These are phyloP conservation scores for Choanephora cucurbitarum DNA, from an alignment of 371 early-diverging fungal species.

Conservation along the genomic window DNA sequence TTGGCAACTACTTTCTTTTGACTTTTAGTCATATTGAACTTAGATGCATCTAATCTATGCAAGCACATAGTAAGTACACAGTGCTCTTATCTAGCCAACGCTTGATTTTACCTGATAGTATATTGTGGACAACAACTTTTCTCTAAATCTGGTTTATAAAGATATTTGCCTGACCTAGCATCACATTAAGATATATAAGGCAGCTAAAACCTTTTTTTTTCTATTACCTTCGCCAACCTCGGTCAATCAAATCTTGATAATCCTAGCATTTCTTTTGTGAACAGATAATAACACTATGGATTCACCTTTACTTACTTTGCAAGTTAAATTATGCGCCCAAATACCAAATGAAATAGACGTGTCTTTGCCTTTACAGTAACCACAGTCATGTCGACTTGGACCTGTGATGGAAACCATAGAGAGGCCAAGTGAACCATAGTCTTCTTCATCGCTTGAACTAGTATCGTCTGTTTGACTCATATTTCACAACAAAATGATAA, in stretches of 20 bases:
- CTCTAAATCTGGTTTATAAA: conserved; percentile 65
- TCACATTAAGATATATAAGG: too few relatives aligned
- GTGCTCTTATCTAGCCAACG: too few relatives aligned
- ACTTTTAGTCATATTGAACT: conserved; percentile 60
- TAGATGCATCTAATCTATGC: conserved; percentile 51
- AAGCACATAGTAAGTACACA: too few relatives aligned
- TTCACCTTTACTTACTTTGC: conserved; percentile 30
- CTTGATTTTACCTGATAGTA: conserved; percentile 67
- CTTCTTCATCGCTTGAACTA: not conserved
- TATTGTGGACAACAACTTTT: conserved; percentile 73
- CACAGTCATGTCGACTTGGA: conserved; percentile 45
- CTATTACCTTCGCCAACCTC: conserved; percentile 74
- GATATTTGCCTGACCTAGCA: conserved; percentile 60
- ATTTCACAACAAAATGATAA: too few relatives aligned
- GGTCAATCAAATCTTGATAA: conserved; percentile 67
- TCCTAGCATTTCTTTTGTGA: conserved; percentile 56
- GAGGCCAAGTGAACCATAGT: conserved; percentile 1
- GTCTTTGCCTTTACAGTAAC: conserved; percentile 55
- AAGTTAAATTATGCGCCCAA: conserved; percentile 53
- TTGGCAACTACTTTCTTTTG: conserved; percentile 71
- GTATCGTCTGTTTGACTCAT: too few relatives aligned
- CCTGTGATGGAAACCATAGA: conserved; percentile 33
- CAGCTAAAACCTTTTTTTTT: too few relatives aligned
- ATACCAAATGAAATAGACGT: conserved; percentile 57
- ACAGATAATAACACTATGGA: not conserved